These are phyloP conservation scores for Fusarium sulawesiense DNA, from an alignment of 2,329 filamentous ascomycete genomes.

Conservation along the genomic window DNA sequence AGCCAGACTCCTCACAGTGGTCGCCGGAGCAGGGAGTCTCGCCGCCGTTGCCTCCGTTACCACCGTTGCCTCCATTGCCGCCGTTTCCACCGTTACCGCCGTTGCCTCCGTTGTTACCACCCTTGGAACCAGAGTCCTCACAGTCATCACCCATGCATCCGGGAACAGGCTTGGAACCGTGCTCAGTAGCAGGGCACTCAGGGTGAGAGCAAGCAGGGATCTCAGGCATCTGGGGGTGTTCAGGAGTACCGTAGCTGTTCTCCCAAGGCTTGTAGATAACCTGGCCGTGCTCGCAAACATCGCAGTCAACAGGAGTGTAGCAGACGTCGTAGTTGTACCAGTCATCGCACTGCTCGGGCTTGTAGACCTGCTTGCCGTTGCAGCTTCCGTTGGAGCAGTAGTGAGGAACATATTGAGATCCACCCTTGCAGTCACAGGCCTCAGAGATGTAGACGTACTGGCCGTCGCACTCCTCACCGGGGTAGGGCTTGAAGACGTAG, in stretches of 20 bases:
- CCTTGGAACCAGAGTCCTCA: not conserved
- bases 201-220: conserved; percentile 12
- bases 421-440: conserved; percentile 38
- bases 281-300: conserved; percentile 25
- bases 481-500: conserved; percentile 38
- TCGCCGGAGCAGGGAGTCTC: too few relatives aligned
- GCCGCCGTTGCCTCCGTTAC: too few relatives aligned
- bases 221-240: conserved; percentile 3
- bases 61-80: rapidly evolving
- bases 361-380: conserved; percentile 40
- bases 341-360: conserved; percentile 38
- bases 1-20: not conserved
- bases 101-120: rapidly evolving
- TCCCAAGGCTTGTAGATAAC: conserved; percentile 43
- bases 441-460: conserved; percentile 36
- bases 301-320: conserved; percentile 31
- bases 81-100: rapidly evolving
- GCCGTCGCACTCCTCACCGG: conserved; percentile 34
- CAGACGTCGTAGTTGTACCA: conserved; percentile 23
- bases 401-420: conserved; percentile 34
- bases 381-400: conserved; percentile 32
- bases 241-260: conserved; percentile 24
- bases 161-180: not conserved
- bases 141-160: not conserved
- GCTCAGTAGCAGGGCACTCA: conserved; percentile 9